phyloP scores from a whole-genome alignment of 345 rosid species.

The Eucalyptus dawsonii region DNA sequence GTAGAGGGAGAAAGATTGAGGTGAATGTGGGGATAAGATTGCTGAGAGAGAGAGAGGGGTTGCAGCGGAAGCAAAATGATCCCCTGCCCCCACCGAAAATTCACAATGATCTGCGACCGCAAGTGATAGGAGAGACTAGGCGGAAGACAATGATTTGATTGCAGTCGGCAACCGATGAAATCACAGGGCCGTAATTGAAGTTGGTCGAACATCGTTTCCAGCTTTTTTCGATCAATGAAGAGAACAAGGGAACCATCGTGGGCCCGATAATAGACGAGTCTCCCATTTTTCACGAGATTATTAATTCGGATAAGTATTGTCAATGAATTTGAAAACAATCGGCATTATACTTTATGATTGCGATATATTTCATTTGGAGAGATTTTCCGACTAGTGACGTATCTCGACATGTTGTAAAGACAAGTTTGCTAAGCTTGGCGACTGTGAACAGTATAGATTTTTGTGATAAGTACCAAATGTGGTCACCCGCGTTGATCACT shows the following conservation, averaged over 20 bases:
- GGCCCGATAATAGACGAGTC: background rate
- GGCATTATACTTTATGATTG: no score
- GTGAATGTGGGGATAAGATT: no score
- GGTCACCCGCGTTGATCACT: fast-evolving
- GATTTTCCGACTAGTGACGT: fast-evolving
- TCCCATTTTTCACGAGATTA: background rate
- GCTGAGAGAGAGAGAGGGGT: background rate
- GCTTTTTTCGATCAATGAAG: background rate
- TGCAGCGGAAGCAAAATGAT: background rate
- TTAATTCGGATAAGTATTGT: no score
- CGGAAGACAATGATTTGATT: background rate
- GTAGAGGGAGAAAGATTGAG: background rate
- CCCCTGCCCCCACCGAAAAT: background rate
- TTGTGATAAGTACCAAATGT: background rate
- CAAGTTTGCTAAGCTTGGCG: background rate
- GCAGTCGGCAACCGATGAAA: background rate
- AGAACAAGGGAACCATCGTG: background rate
- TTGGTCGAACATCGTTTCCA: background rate
- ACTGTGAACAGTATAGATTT: background rate
- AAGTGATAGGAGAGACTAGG: background rate
- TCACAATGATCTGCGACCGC: background rate
- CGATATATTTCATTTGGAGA: background rate
- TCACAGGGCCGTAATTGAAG: background rate
- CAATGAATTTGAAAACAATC: no score
- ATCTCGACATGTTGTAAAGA: background rate